Percentiles rank a stretch among this genome's conserved stretches.
Evolutionary conservation across 495 filamentous ascomycete species (phyloP).

Genomic region (Xylaria venustula): DNA sequence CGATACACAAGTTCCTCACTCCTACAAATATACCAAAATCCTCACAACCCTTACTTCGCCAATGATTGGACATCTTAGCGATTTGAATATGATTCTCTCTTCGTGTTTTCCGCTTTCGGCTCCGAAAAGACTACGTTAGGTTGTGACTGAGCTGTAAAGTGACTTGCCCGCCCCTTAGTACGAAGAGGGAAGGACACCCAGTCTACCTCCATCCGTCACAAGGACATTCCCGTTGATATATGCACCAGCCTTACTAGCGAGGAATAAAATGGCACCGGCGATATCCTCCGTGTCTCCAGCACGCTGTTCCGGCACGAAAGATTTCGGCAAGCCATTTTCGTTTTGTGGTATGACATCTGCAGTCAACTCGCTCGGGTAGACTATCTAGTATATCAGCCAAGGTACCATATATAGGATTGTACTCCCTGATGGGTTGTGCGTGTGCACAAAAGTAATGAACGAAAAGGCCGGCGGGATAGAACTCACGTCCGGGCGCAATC

Average conservation of each 20-base stretch:
- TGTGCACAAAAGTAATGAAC: not conserved
- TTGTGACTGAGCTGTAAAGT: too few relatives aligned
- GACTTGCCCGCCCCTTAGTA: conserved; percentile 32
- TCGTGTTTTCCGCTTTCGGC: not conserved
- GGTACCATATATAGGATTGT: not conserved
- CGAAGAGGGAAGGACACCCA: conserved; percentile 40
- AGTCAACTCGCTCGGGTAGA: conserved; percentile 56
- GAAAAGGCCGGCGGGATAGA: not conserved
- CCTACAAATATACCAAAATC: too few relatives aligned
- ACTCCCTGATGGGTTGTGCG: not conserved
- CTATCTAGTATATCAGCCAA: conserved; percentile 16
- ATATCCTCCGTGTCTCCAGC: conserved; percentile 51
- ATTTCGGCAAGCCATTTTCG: conserved; percentile 36
- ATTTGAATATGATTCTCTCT: too few relatives aligned
- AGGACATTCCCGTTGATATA: conserved; percentile 53
- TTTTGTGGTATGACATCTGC: conserved; percentile 13
- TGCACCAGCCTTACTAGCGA: conserved; percentile 50
- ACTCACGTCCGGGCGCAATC: conserved; percentile 55
- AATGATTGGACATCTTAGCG: too few relatives aligned
- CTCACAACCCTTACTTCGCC: too few relatives aligned
- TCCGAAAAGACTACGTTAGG: too few relatives aligned
- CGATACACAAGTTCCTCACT: too few relatives aligned
- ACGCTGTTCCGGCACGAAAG: conserved; percentile 48
- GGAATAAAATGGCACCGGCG: conserved; percentile 48
- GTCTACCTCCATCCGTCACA: conserved; percentile 51